Evolutionary conservation across 2,329 filamentous ascomycete genomes (phyloP), one percentile per base, ranked within the genome.

Genomic region (Ophiostoma populinum): DNA sequence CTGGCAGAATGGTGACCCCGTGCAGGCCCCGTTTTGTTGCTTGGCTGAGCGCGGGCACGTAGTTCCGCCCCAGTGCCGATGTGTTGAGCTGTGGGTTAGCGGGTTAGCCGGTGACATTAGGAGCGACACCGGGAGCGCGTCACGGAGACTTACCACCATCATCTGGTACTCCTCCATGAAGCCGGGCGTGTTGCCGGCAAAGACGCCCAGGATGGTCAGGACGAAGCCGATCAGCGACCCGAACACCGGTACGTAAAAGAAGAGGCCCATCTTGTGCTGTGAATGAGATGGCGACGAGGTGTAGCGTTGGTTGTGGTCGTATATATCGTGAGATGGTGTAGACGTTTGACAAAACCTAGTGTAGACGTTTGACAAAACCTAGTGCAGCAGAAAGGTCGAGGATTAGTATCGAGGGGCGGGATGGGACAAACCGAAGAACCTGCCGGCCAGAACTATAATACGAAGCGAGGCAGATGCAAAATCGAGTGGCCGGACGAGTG

Each of bases 121-220:
- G n/a, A n/a, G n/a, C n/a, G n/a, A n/a, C n/a, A n/a, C n/a, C n/a
- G n/a, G n/a, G n/a, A n/a, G n/a, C n/a, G n/a, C n/a, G n/a, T n/a
- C n/a, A n/a, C n/a, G n/a, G n/a, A n/a, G 9, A 16, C 13, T 5
- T 16, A 57, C 55, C 30, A 53, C 50, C 20, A 58, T 48, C 24
- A 59, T 47, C 22, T 58, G 53, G 39, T 53, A 57, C 9, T 55
- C 50, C 24, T 58, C 54, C 41, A 59, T 43, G 21, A 51, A 51
- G 16, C 50, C 46, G 6, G 51, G 48, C 7, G 52, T 53, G 13
- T 53, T 53, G 28, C 56, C 56, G 22, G 56, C 54, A 37, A 58
- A 51, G 12, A 58, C 49, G 10, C 49, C 47, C 16, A 59, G 38
- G 37, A 58, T 50, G 17, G 49, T 43, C 21, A 59, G 45, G 25